Percentiles rank a stretch among this genome's conserved stretches.
phyloP scores from a whole-genome alignment of 441 rosid species.

The Iberis amara region DNA sequence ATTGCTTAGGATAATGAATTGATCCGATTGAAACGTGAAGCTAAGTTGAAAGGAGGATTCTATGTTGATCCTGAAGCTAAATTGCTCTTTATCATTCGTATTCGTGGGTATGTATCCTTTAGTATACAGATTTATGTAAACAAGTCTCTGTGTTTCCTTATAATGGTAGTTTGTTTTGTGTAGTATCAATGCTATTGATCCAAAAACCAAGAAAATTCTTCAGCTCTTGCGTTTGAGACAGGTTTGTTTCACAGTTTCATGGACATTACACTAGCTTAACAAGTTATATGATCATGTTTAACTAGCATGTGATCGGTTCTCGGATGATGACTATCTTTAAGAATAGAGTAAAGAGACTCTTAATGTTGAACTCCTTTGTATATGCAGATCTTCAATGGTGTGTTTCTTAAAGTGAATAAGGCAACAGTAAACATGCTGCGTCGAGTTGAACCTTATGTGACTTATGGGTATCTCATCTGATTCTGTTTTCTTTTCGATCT shows the following conservation, averaged over 20 bases:
- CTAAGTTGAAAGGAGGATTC: slow-evolving; percentile 65
- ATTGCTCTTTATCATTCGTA: slow-evolving; percentile 51
- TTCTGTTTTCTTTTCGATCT: no score
- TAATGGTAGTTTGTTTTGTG: not conserved
- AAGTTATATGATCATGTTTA: not conserved
- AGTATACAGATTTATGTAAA: no score
- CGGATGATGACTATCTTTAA: no score
- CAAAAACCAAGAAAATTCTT: slow-evolving; percentile 64
- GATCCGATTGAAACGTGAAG: slow-evolving; percentile 57
- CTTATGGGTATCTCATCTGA: slow-evolving; percentile 48
- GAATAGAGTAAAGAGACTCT: no score
- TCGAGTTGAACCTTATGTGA: slow-evolving; percentile 72
- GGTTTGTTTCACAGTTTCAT: slow-evolving; percentile 29
- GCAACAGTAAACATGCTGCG: slow-evolving; percentile 72
- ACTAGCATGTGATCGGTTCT: not conserved
- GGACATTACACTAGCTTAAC: no score
- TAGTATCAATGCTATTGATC: slow-evolving; percentile 84
- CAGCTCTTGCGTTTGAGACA: slow-evolving; percentile 72
- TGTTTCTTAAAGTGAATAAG: slow-evolving; percentile 68
- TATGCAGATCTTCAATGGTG: slow-evolving; percentile 62
- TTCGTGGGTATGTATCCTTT: slow-evolving; percentile 72
- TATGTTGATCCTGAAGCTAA: slow-evolving; percentile 68
- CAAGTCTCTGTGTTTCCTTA: not conserved
- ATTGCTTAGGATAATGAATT: slow-evolving; percentile 23
- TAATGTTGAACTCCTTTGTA: no score